These are phyloP conservation scores for Hanseniaspora hatyaiensis DNA, from an alignment of 805 yeast genomes.

Conservation along the genomic window DNA sequence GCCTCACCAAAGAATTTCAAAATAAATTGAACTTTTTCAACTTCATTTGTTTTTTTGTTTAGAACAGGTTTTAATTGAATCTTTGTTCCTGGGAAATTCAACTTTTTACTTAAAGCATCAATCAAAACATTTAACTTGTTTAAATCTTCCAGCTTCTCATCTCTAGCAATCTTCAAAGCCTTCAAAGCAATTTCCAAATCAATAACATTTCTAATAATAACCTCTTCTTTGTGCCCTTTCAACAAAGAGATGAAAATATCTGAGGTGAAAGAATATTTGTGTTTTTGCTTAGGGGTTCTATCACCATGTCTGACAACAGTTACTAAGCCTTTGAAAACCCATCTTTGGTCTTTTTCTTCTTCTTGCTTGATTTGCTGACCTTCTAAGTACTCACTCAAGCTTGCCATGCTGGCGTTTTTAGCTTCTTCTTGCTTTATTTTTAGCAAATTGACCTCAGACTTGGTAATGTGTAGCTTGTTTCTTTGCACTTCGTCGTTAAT, in stretches of 20 bases:
- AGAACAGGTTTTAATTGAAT: constrained; percentile 87
- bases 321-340: constrained; percentile 92
- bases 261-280: constrained; percentile 86
- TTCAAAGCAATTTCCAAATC: constrained; percentile 77
- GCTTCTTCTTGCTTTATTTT: constrained; percentile 17
- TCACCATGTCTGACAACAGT: constrained; percentile 93
- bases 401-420: constrained; percentile 21
- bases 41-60: constrained; percentile 45
- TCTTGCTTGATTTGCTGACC: constrained; percentile 18
- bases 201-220: constrained; percentile 78
- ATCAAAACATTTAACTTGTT: constrained; percentile 65
- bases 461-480: constrained; percentile 16
- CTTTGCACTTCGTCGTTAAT: constrained; percentile 10
- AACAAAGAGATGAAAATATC: constrained; percentile 73
- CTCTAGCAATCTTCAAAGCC: constrained; percentile 72
- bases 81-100: constrained; percentile 89
- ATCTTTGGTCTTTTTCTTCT: constrained; percentile 54
- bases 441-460: constrained; percentile 12
- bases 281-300: constrained; percentile 95
- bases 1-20: constrained; percentile 99
- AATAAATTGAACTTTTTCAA: constrained; percentile 90
- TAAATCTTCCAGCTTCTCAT: constrained; percentile 66
- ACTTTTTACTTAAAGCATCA: constrained; percentile 76
- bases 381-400: constrained; percentile 5
- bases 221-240: constrained; percentile 93